Evolutionary conservation across 306 rosid species (phyloP), one percentile per base, ranked within the genome.

Genomic region (Nissolia schottii): DNA sequence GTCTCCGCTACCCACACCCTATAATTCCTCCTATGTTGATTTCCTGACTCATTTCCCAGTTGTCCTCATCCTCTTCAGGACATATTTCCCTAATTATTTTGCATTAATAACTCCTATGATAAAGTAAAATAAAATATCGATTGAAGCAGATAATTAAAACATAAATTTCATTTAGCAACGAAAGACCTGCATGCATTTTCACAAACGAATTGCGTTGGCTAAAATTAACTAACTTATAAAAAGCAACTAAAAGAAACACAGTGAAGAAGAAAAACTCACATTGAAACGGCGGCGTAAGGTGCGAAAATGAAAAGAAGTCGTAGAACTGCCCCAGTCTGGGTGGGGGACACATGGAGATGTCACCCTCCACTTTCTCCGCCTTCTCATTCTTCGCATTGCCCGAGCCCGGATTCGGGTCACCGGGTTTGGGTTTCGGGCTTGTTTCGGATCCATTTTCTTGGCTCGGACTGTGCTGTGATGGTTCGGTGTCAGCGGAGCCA

Each of bases 281-380:
- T 34, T 91, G 95, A 43, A 89, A 76, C 3, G 98, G 98, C 13
- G 96, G 95, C 34, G 96, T 89, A 75, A 94, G 91, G 49, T 89
- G 80, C 1, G 97, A 85, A 84, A 91, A 84, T 0, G 98, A 91
- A 78, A 94, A 89, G 95, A 91, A 94, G 20, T 94, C 91, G 48
- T 91, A 94, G 83, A 94, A 94, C 70, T 87, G 91, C 41, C 97
- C 97, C 15, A 94, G 94, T 69, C 80, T 82, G 51, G 91, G 96
- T 25, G 96, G 95, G 7, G 92, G 96, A 77, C 73, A 94, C 95
- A 94, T 80, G 2, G 96, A 90, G 56, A 85, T 75, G 18, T 89
- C 87, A 64, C 75, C 87, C 18, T 83, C 86, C 56, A 59, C 74
- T 73, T 75, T 83, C 70, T 79, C 88, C 25, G 70, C 57, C 60